Evolutionary conservation across 1,284 basidiomycete species (phyloP).

Genomic region (Wallemia hederae): DNA sequence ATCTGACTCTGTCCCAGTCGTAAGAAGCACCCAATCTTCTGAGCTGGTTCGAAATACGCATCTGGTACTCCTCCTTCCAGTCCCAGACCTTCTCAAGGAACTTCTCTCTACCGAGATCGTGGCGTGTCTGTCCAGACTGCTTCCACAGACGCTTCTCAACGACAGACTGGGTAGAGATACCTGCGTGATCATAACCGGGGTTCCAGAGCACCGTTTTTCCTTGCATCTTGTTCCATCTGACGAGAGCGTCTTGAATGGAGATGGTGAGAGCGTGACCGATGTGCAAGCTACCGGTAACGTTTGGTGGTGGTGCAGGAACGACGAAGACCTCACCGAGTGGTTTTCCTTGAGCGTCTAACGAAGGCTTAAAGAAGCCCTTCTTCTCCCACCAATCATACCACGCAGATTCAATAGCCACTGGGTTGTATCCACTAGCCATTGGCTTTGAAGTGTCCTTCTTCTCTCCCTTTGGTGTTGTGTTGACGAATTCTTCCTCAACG

Average conservation of each 20-base stretch:
- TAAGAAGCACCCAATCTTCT: slow-evolving; percentile 71
- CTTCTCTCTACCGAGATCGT: slow-evolving; percentile 75
- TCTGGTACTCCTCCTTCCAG: slow-evolving; percentile 97
- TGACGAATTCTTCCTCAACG: slow-evolving; percentile 42
- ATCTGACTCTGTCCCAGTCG: slow-evolving; percentile 77
- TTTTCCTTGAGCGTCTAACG: slow-evolving; percentile 28
- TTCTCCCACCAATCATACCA: slow-evolving; percentile 98
- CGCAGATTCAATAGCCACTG: slow-evolving; percentile 71
- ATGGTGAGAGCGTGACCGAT: slow-evolving; percentile 87
- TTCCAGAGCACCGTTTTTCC: slow-evolving; percentile 72
- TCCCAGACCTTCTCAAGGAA: slow-evolving; percentile 79
- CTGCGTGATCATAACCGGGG: slow-evolving; percentile 94
- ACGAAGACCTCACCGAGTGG: slow-evolving; percentile 28
- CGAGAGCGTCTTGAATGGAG: slow-evolving; percentile 65
- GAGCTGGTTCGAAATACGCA: slow-evolving; percentile 67
- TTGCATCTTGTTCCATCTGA: slow-evolving; percentile 88
- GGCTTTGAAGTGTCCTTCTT: slow-evolving; percentile 58
- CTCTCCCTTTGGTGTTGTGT: slow-evolving; percentile 55
- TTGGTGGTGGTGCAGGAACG: slow-evolving; percentile 82
- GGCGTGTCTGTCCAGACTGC: slow-evolving; percentile 48
- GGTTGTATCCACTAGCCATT: slow-evolving; percentile 77
- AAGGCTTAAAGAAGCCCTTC: slow-evolving; percentile 67
- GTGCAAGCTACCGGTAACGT: slow-evolving; percentile 87
- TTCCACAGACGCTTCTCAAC: slow-evolving; percentile 84
- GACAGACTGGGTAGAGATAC: slow-evolving; percentile 93